phyloP scores from a whole-genome alignment of 495 filamentous ascomycete species.

The Cercophora sp. region DNA sequence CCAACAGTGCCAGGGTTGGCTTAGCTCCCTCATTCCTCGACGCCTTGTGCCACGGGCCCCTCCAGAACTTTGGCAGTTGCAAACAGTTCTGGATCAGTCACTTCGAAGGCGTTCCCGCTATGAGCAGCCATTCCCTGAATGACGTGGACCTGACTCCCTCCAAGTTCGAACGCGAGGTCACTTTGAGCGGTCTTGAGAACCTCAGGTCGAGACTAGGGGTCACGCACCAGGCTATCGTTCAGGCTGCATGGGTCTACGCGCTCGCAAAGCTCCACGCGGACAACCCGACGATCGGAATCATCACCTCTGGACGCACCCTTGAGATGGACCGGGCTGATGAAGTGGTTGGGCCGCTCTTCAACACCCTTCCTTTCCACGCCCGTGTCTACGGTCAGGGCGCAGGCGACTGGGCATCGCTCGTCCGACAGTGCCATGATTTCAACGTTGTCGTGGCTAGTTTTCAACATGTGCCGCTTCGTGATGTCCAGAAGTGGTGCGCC shows the following conservation, averaged over 20 bases:
- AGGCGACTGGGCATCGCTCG: constrained; percentile 47
- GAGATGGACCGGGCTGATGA: constrained; percentile 61
- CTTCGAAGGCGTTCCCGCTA: constrained; percentile 26
- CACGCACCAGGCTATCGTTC: constrained; percentile 71
- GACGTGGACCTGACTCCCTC: constrained; percentile 11
- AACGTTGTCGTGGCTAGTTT: constrained; percentile 57
- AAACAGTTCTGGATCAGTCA: constrained; percentile 65
- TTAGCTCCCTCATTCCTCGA: no score
- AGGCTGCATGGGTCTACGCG: constrained; percentile 62
- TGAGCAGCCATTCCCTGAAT: no score
- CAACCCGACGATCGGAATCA: constrained; percentile 54
- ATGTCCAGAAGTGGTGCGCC: constrained; percentile 68
- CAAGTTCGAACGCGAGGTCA: constrained; percentile 14
- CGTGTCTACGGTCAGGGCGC: constrained; percentile 21
- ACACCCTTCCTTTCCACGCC: constrained; percentile 69
- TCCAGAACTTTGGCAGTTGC: constrained; percentile 52
- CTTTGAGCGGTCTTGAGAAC: constrained; percentile 38
- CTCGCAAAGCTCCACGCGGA: constrained; percentile 37
- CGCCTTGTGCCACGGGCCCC: constrained; percentile 51
- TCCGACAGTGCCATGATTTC: constrained; percentile 56
- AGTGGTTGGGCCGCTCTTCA: constrained; percentile 83
- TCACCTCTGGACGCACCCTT: constrained; percentile 68
- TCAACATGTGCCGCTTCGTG: constrained; percentile 67
- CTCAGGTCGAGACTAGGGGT: constrained; percentile 55
- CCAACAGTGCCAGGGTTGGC: no score